Evolutionary conservation across 148 eudicot species (phyloP), one percentile per base, ranked within the genome.

Genomic region (Rhododendron mucronatum): DNA sequence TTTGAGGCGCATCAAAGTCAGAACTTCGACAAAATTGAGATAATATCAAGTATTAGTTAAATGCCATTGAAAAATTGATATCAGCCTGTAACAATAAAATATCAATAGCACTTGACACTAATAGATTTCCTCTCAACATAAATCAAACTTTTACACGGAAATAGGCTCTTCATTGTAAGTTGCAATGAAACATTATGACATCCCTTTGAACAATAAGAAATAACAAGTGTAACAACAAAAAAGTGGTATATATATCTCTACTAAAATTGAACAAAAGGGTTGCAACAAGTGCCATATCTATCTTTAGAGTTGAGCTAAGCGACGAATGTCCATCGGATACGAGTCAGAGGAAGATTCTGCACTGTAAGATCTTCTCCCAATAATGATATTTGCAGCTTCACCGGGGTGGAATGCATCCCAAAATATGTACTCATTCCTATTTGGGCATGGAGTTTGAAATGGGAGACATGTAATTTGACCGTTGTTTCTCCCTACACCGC

Each of bases 401-500:
- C 88, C 85, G 0, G 96, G 94, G 50, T 94, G 96, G 71, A 91
- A 94, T 37, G 96, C 96, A 85, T 94, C 96, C 96, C 96, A 94
- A 87, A 93, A 94, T 20, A 93, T 3, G 69, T 91, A 89, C 23
- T 90, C 88, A n/a, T 93, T 83, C 30, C 96, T 86, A 47, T 93
- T 89, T 7, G 15, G 57, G 85, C 96, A 94, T 4, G 95, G 91
- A 59, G 88, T 85, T 90, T 91, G 92, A 3, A 88, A 84, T 14
- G 96, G 96, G 16, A 94, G 87, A 84, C 96, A 94, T 44, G 99
- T 96, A 81, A 95, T 92, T 86, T 94, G 98, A 5, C 99, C 99
- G 55, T 91, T 94, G 90, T 96, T 96, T 86, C 91, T 94, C 51
- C 99, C 99, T 20, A 95, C 92, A 65, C 99, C 99, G 79, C 99